Conservation (phyloP, 495 filamentous ascomycete genomes). For the Patellaria atrata region DNA sequence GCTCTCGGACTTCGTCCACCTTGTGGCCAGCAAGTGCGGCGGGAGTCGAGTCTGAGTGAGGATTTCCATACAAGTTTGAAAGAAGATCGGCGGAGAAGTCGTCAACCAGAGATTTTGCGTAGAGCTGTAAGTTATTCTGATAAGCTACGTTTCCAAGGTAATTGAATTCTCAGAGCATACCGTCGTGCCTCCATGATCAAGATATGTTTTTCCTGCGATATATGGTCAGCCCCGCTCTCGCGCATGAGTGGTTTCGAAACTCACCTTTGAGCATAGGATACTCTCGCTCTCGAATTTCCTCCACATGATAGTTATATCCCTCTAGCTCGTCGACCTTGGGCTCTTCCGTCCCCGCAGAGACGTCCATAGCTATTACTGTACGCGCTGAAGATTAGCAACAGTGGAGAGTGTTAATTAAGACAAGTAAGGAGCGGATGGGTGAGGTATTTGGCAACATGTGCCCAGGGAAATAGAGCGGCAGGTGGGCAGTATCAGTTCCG, state of each 20-base stretch:
- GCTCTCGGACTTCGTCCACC: constrained; percentile 44
- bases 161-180: constrained; percentile 7
- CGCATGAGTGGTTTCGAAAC: not conserved
- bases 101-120: constrained; percentile 46
- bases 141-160: not conserved
- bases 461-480: too few relatives aligned
- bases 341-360: too few relatives aligned
- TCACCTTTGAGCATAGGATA: constrained; percentile 33
- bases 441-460: too few relatives aligned
- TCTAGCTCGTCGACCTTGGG: too few relatives aligned
- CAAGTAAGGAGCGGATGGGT: too few relatives aligned
- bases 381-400: not conserved
- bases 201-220: constrained; percentile 37
- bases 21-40: constrained; percentile 42
- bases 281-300: constrained; percentile 27
- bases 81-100: constrained; percentile 43
- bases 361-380: too few relatives aligned
- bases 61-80: constrained; percentile 54
- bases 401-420: too few relatives aligned
- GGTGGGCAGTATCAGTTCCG: too few relatives aligned
- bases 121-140: constrained; percentile 30
- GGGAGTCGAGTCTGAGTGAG: constrained; percentile 56
- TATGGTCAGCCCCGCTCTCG: not conserved
- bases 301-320: constrained; percentile 13
- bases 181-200: constrained; percentile 66